These are phyloP conservation scores for Micromonas commoda DNA, from an alignment of 139 green algal species.

Conservation along the genomic window DNA sequence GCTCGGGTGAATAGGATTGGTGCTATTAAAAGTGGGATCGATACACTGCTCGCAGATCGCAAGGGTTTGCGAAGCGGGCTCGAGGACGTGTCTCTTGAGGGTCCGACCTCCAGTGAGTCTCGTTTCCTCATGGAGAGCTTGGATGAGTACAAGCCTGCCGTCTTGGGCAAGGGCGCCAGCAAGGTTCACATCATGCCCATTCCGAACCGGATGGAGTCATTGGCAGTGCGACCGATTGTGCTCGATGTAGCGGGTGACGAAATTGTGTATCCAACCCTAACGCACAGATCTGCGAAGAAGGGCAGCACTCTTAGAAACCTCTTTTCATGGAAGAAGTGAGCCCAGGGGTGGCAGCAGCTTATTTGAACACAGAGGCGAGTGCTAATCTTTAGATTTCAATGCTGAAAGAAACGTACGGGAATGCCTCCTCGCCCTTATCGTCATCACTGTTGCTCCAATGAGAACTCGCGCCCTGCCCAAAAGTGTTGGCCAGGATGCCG, in stretches of 20 bases:
- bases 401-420: conserved; percentile 78
- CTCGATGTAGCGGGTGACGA: neutral
- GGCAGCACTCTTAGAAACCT: neutral
- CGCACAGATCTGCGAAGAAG: neutral
- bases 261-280: neutral
- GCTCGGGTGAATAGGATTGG: neutral
- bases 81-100: neutral
- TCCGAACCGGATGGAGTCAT: neutral
- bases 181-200: neutral
- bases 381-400: conserved; percentile 32
- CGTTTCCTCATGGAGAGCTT: conserved; percentile 54
- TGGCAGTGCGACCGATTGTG: neutral
- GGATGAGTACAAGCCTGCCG: conserved; percentile 44
- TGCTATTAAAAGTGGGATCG: neutral
- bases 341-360: too few species aligned
- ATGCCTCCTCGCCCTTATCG: too few species aligned
- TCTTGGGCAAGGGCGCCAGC: conserved; percentile 32
- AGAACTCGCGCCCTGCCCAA: conserved; percentile 34
- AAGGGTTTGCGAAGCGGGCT: neutral
- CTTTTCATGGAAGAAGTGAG: neutral
- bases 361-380: too few species aligned
- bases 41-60: neutral
- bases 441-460: conserved; percentile 46
- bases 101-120: conserved; percentile 5
- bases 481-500: conserved; percentile 49